Evolutionary conservation across 495 filamentous ascomycete species (phyloP), one percentile per base, ranked within the genome.

Genomic region (Jackrogersella minutella): DNA sequence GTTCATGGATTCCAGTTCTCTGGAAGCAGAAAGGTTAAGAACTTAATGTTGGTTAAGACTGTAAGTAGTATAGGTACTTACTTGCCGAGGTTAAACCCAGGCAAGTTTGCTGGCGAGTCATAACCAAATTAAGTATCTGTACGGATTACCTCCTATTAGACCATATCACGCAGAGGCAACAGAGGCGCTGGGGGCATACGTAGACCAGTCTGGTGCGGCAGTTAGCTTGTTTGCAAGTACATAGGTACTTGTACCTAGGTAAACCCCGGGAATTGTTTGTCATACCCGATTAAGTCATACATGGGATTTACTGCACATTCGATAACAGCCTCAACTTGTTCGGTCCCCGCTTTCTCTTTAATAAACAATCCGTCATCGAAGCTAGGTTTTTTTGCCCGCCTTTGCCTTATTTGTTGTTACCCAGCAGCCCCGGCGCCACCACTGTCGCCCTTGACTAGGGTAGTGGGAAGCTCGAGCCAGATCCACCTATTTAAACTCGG

Each of bases 321-420:
- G 56, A 16, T 43, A 55, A 55, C 39, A 66, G 56, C 66, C 66
- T 69, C 55, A n/a, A 64, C 43, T 60, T 43, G 24, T 16, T 14
- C 13, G n/a, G n/a, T 47, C 44, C 44, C 44, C 44, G 44, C 44
- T 49, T 49, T 49, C 44, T 16, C 22, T 49, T 49, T 17, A 30
- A 3, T 31, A 17, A 49, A 26, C 44, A 49, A 49, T 49, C 44
- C 44, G 24, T 49, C 44, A 49, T 49, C 43, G 43, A 47, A 28
- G 43, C 43, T 47, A 21, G 24, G 43, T n/a, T n/a, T n/a, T n/a
- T n/a, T n/a, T n/a, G n/a, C n/a, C n/a, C n/a, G n/a, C n/a, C n/a
- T n/a, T n/a, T n/a, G n/a, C n/a, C n/a, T n/a, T n/a, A n/a, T n/a
- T n/a, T n/a, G 9, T 56, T 56, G 19, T 46, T 24, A 11, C 41